Evolutionary conservation across 148 eudicot species (phyloP), one percentile per base, ranked within the genome.

Genomic region (Vaccinium darrowii): DNA sequence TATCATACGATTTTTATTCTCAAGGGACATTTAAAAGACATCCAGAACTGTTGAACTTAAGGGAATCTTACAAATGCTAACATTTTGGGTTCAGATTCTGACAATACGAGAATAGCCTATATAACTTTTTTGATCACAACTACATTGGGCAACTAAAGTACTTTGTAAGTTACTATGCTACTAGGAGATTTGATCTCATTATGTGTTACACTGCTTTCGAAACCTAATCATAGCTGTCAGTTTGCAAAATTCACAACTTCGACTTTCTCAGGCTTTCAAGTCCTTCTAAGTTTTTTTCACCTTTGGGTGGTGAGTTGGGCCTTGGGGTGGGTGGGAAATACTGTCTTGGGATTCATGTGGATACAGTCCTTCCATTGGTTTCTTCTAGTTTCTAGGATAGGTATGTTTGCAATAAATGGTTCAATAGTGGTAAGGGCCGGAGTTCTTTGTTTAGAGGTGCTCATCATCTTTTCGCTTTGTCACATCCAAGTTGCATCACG

Each of bases 381-480:
- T 33, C 39, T 27, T 72, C 19, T 12, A 33, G 39, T 74, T 47
- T 76, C 54, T 76, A 76, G 79, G 30, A 47, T 49, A 33, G 50
- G 9, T 14, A 25, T 78, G 0, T 5, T 78, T 53, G 60, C 43
- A 54, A 63, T 81, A 16, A 63, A 43, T 43, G 36, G 33, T 60
- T 27, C 16, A 27, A 36, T 47, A n/a, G 14, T 43, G 23, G 53
- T 30, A 23, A 14, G 50, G 49, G 57, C n/a, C 7, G 58, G 56
- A 65, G 57, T 50, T 51, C 25, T 77, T 15, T 75, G 78, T 47
- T 47, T 18, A 51, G 80, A 76, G 58, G 56, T 77, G 18, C 80
- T 7, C 5, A 5, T 7, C 58, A 51, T 77, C 54, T 52, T 4
- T 77, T 77, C 7, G 27, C 79, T 49, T 76, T 47, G 7, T 49